Conservation (phyloP, 2,329 filamentous ascomycete genomes). For the Ceratocystis colombiana region DNA sequence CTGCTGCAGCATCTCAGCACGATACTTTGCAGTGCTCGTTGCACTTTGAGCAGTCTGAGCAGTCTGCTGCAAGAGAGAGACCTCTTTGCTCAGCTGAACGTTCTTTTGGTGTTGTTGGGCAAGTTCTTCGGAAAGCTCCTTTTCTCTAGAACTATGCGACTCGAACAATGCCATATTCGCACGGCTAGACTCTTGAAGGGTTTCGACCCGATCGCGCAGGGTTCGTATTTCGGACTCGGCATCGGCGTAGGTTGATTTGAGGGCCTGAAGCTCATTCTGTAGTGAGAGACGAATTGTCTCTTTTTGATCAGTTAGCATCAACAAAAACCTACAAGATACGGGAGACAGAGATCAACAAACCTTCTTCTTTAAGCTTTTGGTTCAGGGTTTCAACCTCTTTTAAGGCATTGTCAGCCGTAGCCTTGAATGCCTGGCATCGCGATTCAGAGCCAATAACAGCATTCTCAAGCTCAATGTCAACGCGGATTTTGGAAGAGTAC, state of each 20-base stretch:
- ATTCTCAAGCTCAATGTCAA: constrained; percentile 89
- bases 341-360: constrained; percentile 39
- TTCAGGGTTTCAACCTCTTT: constrained; percentile 75
- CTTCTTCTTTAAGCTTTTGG: constrained; percentile 71
- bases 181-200: constrained; percentile 83
- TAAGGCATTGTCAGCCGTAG: constrained; percentile 69
- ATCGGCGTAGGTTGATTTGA: constrained; percentile 65
- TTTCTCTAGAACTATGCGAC: constrained; percentile 76
- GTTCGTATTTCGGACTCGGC: constrained; percentile 65
- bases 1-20: constrained; percentile 80
- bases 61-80: constrained; percentile 70
- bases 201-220: constrained; percentile 71
- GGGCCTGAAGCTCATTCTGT: constrained; percentile 68
- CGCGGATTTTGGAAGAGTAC: constrained; percentile 75
- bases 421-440: constrained; percentile 70
- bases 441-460: constrained; percentile 74
- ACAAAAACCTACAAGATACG: neutral
- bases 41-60: constrained; percentile 73
- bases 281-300: constrained; percentile 66
- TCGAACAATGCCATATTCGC: constrained; percentile 84
- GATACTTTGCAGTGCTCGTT: constrained; percentile 73
- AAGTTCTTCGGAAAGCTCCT: constrained; percentile 75
- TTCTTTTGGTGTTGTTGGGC: constrained; percentile 82
- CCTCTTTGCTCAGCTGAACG: constrained; percentile 70
- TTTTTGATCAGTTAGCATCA: constrained; percentile 33